Percentiles rank a stretch among this genome's conserved stretches.
These are phyloP conservation scores for Plectosphaerella sp. DNA, from an alignment of 2,329 filamentous ascomycete genomes.

Conservation along the genomic window DNA sequence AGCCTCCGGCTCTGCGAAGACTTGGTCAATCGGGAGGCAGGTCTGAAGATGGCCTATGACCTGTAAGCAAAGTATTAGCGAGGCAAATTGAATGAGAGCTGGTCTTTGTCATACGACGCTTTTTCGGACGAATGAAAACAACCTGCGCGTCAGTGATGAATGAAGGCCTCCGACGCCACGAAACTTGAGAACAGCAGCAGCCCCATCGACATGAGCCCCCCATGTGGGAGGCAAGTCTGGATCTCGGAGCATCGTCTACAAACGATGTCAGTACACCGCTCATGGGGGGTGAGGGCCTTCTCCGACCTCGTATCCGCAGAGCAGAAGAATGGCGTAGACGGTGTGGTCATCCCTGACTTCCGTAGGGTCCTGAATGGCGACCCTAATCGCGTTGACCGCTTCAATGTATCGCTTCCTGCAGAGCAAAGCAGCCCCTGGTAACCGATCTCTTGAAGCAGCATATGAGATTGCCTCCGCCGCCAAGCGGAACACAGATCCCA, in stretches of 20 bases:
- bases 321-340: constrained; percentile 8
- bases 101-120: constrained; percentile 1
- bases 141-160: constrained; percentile 3
- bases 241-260: constrained; percentile 5
- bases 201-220: constrained; percentile 1
- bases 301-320: constrained; percentile 10
- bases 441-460: constrained; percentile 3
- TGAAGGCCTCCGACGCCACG: neutral
- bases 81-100: neutral
- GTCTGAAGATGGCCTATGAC: constrained; percentile 4
- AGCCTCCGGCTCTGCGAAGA: neutral
- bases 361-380: constrained; percentile 4
- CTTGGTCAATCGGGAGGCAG: constrained; percentile 1
- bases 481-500: constrained; percentile 6
- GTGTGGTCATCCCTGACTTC: constrained; percentile 3
- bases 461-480: constrained; percentile 9
- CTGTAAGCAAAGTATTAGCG: neutral
- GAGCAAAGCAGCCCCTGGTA: neutral
- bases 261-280: neutral
- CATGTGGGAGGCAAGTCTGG: constrained; percentile 1
- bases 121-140: constrained; percentile 9
- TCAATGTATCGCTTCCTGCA: constrained; percentile 5
- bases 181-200: neutral
- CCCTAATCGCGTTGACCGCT: constrained; percentile 2
- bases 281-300: neutral